phyloP scores from a whole-genome alignment of 2,329 filamentous ascomycete genomes.

The Acrocalymma vagum region DNA sequence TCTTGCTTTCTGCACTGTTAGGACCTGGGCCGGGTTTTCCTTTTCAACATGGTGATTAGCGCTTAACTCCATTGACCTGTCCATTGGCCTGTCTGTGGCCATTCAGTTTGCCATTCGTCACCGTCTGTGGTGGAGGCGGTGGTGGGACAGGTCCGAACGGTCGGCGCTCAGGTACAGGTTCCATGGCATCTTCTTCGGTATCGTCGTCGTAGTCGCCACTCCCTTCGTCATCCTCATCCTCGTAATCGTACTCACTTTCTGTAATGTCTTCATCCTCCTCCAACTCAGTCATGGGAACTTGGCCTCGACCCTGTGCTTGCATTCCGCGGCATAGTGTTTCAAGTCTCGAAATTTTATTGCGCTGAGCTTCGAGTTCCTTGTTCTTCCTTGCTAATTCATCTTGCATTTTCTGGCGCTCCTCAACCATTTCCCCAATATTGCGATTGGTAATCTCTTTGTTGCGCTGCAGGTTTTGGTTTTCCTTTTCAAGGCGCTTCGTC shows the following conservation, averaged over 20 bases:
- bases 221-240: conserved; percentile 51
- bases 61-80: conserved; percentile 49
- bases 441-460: conserved; percentile 94
- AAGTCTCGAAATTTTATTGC: conserved; percentile 87
- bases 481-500: conserved; percentile 94
- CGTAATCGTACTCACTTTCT: conserved; percentile 52
- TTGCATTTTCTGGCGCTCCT: conserved; percentile 82
- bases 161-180: conserved; percentile 40
- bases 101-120: conserved; percentile 43
- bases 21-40: too few relatives aligned
- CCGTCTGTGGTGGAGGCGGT: conserved; percentile 41
- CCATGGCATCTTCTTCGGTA: conserved; percentile 63
- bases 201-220: conserved; percentile 64
- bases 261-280: conserved; percentile 66
- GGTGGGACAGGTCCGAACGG: conserved; percentile 48
- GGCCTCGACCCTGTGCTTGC: conserved; percentile 90
- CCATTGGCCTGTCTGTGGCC: conserved; percentile 49
- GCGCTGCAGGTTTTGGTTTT: conserved; percentile 88
- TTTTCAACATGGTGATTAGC: conserved; percentile 39
- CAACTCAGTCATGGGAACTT: conserved; percentile 61
- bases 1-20: too few relatives aligned
- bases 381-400: conserved; percentile 77
- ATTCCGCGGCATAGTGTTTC: conserved; percentile 95
- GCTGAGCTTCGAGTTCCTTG: conserved; percentile 79
- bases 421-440: conserved; percentile 97